Evolutionary conservation across 2,329 filamentous ascomycete genomes (phyloP).

Genomic region (Diaporthe velutina): DNA sequence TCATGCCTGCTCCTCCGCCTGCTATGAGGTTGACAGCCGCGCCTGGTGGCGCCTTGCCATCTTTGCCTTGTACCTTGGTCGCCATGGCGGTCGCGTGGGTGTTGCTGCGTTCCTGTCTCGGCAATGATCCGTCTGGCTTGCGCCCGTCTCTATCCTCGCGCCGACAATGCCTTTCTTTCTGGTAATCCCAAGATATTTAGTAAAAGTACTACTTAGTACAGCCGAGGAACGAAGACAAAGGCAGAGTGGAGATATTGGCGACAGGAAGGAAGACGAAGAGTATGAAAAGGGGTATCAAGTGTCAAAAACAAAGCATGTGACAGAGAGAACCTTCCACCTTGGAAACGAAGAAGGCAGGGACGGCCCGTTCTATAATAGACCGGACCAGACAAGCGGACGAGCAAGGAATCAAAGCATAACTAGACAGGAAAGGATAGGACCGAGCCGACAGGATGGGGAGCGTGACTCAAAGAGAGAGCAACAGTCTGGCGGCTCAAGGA

Average conservation of each 20-base stretch:
- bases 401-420: conserved; percentile 9
- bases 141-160: conserved; percentile 12
- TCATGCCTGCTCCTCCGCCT: conserved; percentile 97
- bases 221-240: not conserved
- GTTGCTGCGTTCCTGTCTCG: not conserved
- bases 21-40: conserved; percentile 90
- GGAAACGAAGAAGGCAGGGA: conserved; percentile 15
- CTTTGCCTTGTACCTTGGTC: conserved; percentile 56
- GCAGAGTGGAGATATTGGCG: not conserved
- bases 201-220: not conserved
- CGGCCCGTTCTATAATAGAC: conserved; percentile 21
- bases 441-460: conserved; percentile 12
- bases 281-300: conserved; percentile 33
- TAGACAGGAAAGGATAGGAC: conserved; percentile 24
- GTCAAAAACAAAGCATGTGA: conserved; percentile 30
- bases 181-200: not conserved
- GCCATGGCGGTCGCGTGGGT: conserved; percentile 49
- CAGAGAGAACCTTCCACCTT: not conserved
- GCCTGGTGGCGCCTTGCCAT: conserved; percentile 82
- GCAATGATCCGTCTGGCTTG: conserved; percentile 1
- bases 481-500: conserved; percentile 14
- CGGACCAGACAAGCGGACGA: not conserved
- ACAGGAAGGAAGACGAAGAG: not conserved
- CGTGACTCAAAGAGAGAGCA: conserved; percentile 26
- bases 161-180: not conserved